Evolutionary conservation across 371 early-diverging fungal species (phyloP), one percentile per base, ranked within the genome.

Genomic region (Basidiobolus meristosporus): DNA sequence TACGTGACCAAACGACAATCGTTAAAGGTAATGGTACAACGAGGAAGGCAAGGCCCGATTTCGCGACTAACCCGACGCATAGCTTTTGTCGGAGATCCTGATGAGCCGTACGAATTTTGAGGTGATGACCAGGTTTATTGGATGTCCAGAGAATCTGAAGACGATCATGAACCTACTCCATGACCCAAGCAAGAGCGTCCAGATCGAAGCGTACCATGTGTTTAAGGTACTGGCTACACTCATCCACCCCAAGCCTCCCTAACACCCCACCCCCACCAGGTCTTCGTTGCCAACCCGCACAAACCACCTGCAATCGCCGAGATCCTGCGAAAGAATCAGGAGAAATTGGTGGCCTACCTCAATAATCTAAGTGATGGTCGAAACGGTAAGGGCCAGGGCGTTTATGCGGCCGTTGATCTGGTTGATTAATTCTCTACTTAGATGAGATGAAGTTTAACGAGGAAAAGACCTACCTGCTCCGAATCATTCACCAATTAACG

Each of bases 231-330:
- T 26, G 3, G 26, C 26, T 26, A 5, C 9, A 5, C 26, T n/a
- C n/a, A n/a, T n/a, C n/a, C n/a, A n/a, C n/a, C n/a, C n/a, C n/a
- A n/a, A 40, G 7, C 3, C 26, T 7, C 3, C 11, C 39, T 23
- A 26, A 39, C 28, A 40, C 11, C 11, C 14, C n/a, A 10, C 20
- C 12, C 5, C 20, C n/a, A 18, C 12, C 20, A 40, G 40, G 31
- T 40, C 29, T 40, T 40, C 18, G 28, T 40, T 14, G 40, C 40
- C 31, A 40, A 40, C n/a, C 40, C 40, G 3, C 14, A 40, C 10
- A 40, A 40, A 31, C 31, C 7, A 4, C 26, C 30, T 12, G 19
- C 4, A 4, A 40, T 40, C n/a, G 5, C 12, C 9, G 17, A 20
- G 12, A 40, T 40, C 11, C 22, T 40, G 6, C 15, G 9, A 11